Evolutionary conservation across 1,284 basidiomycete genomes (phyloP).

Genomic region (Cryptococcus hybrid): DNA sequence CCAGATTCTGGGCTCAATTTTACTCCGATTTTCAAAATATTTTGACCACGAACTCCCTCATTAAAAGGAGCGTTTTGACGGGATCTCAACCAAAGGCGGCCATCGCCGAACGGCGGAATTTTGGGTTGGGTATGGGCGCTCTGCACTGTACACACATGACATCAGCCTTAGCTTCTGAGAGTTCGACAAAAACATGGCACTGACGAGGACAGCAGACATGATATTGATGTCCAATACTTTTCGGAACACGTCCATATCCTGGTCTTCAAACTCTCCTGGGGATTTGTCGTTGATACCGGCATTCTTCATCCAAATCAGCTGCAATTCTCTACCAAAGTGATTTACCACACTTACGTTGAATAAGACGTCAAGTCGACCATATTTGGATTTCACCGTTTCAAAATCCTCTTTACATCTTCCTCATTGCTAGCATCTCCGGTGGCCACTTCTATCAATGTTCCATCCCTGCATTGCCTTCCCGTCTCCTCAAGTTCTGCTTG

Average conservation of each 20-base stretch:
- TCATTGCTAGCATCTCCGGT: constrained; percentile 59
- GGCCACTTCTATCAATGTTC: constrained; percentile 52
- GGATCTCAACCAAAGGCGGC: too few species aligned
- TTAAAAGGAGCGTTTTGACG: too few species aligned
- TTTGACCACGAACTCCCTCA: too few species aligned
- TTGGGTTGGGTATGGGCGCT: too few species aligned
- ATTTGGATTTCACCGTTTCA: constrained; percentile 56
- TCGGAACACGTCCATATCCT: constrained; percentile 62
- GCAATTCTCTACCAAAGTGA: neutral
- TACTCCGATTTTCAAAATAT: too few species aligned
- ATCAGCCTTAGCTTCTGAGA: too few species aligned
- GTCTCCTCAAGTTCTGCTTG: constrained; percentile 62
- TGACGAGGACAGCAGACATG: constrained; percentile 62
- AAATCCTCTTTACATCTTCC: constrained; percentile 53
- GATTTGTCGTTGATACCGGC: constrained; percentile 58
- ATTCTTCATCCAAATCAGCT: constrained; percentile 34
- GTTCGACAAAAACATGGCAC: neutral
- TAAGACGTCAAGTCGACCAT: constrained; percentile 68
- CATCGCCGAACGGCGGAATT: too few species aligned
- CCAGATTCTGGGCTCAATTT: too few species aligned
- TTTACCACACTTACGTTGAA: constrained; percentile 63
- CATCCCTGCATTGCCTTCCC: constrained; percentile 30
- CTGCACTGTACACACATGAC: too few species aligned
- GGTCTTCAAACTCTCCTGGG: constrained; percentile 59
- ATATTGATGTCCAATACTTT: constrained; percentile 69